Evolutionary conservation across 768 basidiomycete species (phyloP), one percentile per base, ranked within the genome.

Genomic region (Hygrophorus pudorinus): DNA sequence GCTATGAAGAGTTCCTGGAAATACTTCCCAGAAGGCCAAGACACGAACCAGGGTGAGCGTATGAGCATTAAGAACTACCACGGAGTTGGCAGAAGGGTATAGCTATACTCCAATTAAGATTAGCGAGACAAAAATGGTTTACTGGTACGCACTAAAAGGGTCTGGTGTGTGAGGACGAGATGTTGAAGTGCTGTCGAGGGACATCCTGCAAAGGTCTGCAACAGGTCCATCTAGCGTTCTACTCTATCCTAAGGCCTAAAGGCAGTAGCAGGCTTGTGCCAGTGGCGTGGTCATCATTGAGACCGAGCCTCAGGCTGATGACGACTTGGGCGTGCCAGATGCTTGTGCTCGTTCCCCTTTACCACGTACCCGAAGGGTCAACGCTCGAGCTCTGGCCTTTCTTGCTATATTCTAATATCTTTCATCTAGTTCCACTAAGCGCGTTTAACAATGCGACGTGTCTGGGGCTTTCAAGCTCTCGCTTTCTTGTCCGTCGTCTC

Each of bases 1-100:
- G 9, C 62, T 53, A 45, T 72, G 65, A 7, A 61, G 61, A 10
- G 67, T 54, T n/a, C 74, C 71, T 4, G 87, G 85, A 56, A 87
- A 90, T 5, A 80, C 84, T 57, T 90, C 85, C 67, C 76, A 81
- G 54, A 90, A 85, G 27, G 81, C 76, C 17, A 91, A 75, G 37
- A 83, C 75, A 47, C 81, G 79, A 46, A 80, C 59, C 37, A 90
- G 69, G 13, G 67, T 59, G 28, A 89, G 75, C 12, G 67, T 71
- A 45, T 65, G 71, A n/a, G 86, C 82, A 67, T 88, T 67, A 53
- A 85, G 74, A 35, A 89, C 65, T 45, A 87, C 68, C 49, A 89
- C 59, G 2, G 78, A 70, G 56, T 85, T 78, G 30, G 76, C 78
- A 13, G 82, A 84, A 4, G 82, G 68, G 57, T 88, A 85, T 6